Base-by-base conservation (phyloP, 2,329 filamentous ascomycete species). In the Botrytis aclada region DNA sequence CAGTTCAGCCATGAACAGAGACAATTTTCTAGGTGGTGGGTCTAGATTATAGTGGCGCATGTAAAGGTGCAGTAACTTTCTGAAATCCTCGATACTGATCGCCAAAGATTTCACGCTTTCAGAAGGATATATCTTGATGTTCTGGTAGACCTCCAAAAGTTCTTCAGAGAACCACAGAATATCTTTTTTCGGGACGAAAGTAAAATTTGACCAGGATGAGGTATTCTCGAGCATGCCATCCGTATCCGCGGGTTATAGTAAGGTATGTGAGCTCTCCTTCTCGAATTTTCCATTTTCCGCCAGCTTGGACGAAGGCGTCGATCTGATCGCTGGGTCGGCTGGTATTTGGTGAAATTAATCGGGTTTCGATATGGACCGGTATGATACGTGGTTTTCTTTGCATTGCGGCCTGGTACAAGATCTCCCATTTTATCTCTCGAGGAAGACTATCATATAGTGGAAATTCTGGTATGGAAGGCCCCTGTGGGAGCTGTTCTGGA, bases 41-140 rank as follows among this genome's bases (percentile, higher is more conserved):
- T 54, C 14, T 16, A 7, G 25, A 2, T 3, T 0, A 16, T 16
- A 1, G 5, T n/a, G 5, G n/a, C 51, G 25, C 6, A 5, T 54
- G 25, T n/a, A 54, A 16, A 54, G 25, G 16, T 7, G 3, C 51
- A 54, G 12, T 8, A 54, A 54, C 10, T 16, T 3, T n/a, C 3
- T 6, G 25, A 54, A 3, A 29, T 54, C 5, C n/a, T 25, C 12
- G 2, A n/a, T 0, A 7, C 6, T 54, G 3, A 54, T 54, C 14
- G n/a, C n/a, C 16, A 54, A 54, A 54, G 14, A 14, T n/a, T 54
- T 54, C 0, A 54, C 51, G 14, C 25, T 16, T 16, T 5, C 51
- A n/a, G 51, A 16, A n/a, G 51, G 51, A 18, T 54, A 54, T 29
- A 29, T 18, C 7, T 54, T 29, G 14, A 54, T 54, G 12, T 29